These are phyloP conservation scores for Picochlorum sp. DNA, from an alignment of 139 green algal genomes.

Conservation along the genomic window DNA sequence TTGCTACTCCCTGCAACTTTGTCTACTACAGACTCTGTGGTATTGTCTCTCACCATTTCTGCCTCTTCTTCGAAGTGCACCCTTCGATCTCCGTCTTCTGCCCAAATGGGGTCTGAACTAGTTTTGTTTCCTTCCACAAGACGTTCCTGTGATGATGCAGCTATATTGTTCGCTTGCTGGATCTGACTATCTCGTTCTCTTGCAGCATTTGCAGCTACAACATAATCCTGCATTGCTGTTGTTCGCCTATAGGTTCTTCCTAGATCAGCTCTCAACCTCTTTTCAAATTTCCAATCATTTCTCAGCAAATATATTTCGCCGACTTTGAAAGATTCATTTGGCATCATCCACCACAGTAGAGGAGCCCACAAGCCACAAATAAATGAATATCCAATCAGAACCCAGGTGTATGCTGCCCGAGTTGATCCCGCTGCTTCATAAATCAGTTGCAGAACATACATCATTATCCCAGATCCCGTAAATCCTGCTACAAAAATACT, in stretches of 20 bases:
- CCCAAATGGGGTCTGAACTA: conserved; percentile 17
- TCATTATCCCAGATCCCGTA: conserved; percentile 49
- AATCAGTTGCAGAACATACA: conserved; percentile 46
- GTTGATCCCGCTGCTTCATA: conserved; percentile 25
- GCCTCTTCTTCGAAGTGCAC: not conserved
- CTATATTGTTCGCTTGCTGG: conserved; percentile 2
- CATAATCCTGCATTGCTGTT: conserved; percentile 34
- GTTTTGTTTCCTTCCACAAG: not conserved
- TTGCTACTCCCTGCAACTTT: not conserved
- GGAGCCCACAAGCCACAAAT: conserved; percentile 37
- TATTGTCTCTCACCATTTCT: too few species aligned
- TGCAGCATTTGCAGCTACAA: conserved; percentile 14
- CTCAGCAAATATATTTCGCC: conserved; percentile 34
- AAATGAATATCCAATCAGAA: conserved; percentile 35
- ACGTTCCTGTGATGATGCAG: not conserved
- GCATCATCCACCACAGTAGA: conserved; percentile 50
- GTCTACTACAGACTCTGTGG: not conserved
- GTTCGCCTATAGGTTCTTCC: conserved; percentile 19
- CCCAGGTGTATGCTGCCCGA: conserved; percentile 27
- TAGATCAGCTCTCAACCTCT: conserved; percentile 22
- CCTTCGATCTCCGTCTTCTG: not conserved
- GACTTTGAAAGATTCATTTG: conserved; percentile 35
- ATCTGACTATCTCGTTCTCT: conserved; percentile 1
- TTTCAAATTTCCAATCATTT: conserved; percentile 26
- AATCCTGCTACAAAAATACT: conserved; percentile 47